These are phyloP conservation scores for Termitomyces sp. DNA, from an alignment of 768 basidiomycete genomes.

Conservation along the genomic window DNA sequence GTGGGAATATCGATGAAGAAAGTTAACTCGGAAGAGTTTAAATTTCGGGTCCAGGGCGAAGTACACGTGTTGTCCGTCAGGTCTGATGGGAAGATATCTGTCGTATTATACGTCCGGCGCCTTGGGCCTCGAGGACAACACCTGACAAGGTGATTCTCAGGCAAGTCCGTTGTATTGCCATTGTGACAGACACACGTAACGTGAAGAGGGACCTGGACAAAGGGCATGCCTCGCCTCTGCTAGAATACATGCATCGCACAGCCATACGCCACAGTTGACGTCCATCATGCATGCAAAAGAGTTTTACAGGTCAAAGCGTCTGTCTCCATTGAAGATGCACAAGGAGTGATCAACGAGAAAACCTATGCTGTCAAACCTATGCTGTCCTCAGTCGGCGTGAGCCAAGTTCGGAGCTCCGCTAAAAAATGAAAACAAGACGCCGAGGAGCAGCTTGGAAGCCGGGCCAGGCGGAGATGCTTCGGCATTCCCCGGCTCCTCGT, in stretches of 20 bases:
- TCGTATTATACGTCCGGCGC: not conserved
- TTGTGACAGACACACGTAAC: not conserved
- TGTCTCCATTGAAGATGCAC: not conserved
- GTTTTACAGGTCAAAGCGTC: not conserved
- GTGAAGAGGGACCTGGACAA: not conserved
- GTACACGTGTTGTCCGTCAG: constrained; percentile 26
- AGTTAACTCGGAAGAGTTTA: constrained; percentile 12
- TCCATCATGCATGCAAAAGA: not conserved
- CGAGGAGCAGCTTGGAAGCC: not conserved
- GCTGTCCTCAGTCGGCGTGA: not conserved
- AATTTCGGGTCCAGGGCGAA: constrained; percentile 26
- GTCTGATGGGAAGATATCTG: constrained; percentile 14
- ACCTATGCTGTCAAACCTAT: not conserved
- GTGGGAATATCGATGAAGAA: constrained; percentile 32
- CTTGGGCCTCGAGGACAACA: constrained; percentile 11
- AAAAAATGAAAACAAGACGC: not conserved
- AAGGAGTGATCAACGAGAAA: not conserved
- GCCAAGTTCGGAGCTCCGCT: not conserved
- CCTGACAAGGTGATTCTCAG: not conserved
- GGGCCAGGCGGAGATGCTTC: not conserved
- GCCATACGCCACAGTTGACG: not conserved
- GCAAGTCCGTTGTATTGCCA: not conserved
- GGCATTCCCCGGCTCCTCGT: not conserved
- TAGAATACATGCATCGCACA: not conserved
- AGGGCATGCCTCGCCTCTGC: not conserved